Conservation (phyloP, 495 filamentous ascomycete genomes). For the Trichoderma asperelloides region DNA sequence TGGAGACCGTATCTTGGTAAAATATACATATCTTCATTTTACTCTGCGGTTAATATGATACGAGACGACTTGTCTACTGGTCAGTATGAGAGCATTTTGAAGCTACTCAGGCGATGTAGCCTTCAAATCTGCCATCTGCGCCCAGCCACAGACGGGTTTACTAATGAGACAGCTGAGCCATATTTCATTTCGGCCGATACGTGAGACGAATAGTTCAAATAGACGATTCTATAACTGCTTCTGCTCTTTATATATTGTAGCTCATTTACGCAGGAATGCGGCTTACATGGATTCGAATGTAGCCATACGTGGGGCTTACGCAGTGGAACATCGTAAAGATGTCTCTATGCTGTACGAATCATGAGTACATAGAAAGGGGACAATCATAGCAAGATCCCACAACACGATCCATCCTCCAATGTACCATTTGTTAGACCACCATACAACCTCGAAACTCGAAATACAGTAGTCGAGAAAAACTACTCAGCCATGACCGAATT, state of each 20-base stretch:
- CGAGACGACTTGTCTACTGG: background rate
- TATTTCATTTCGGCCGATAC: constrained; percentile 33
- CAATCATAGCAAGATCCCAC: constrained; percentile 34
- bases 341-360: background rate
- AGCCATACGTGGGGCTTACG: background rate
- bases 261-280: background rate
- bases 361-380: constrained; percentile 17
- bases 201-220: constrained; percentile 30
- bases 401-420: constrained; percentile 32
- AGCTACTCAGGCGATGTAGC: constrained; percentile 18
- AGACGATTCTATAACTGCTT: constrained; percentile 31
- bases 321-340: background rate
- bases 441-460: constrained; percentile 3
- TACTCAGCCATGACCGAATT: constrained; percentile 9
- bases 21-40: constrained; percentile 11
- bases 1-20: constrained; percentile 12
- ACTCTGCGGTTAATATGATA: constrained; percentile 10
- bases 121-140: constrained; percentile 36
- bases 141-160: constrained; percentile 24
- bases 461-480: background rate
- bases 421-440: constrained; percentile 19
- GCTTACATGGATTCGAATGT: background rate
- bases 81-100: background rate
- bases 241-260: background rate
- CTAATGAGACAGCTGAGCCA: constrained; percentile 17